Conservation (phyloP, 176 grass and related monocot genomes). For the Phyllostachys edulis region DNA sequence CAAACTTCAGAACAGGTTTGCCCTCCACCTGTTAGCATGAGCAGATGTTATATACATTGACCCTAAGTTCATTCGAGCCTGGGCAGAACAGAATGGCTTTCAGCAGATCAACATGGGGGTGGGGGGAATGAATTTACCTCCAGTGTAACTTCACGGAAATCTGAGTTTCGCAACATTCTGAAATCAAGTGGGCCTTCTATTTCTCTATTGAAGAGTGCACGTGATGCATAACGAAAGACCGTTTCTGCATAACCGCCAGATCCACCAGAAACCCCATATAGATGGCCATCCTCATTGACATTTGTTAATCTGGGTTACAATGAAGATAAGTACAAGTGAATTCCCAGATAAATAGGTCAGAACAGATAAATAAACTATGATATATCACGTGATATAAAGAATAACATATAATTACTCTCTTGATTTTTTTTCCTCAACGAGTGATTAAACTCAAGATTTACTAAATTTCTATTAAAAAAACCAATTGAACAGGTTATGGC, state of each 20-base stretch:
- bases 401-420: background rate
- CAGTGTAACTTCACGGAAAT: slow-evolving; percentile 73
- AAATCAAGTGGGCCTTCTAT: slow-evolving; percentile 72
- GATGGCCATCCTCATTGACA: slow-evolving; percentile 73
- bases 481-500: background rate
- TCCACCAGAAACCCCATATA: slow-evolving; percentile 88
- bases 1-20: slow-evolving; percentile 86
- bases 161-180: slow-evolving; percentile 75
- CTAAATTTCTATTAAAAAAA: background rate
- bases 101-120: background rate
- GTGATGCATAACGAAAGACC: slow-evolving; percentile 75
- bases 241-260: slow-evolving; percentile 94
- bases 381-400: background rate
- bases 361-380: background rate
- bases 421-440: background rate
- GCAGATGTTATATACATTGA: slow-evolving; percentile 1
- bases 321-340: slow-evolving; percentile 2
- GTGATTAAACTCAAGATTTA: background rate
- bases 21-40: slow-evolving; percentile 70
- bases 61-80: background rate
- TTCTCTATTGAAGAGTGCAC: slow-evolving; percentile 64
- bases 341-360: background rate
- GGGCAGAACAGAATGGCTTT: background rate
- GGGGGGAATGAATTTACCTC: slow-evolving; percentile 51
- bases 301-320: slow-evolving; percentile 74